These are phyloP conservation scores for Kodamaea leandrae DNA, from an alignment of 805 yeast species.

Conservation along the genomic window DNA sequence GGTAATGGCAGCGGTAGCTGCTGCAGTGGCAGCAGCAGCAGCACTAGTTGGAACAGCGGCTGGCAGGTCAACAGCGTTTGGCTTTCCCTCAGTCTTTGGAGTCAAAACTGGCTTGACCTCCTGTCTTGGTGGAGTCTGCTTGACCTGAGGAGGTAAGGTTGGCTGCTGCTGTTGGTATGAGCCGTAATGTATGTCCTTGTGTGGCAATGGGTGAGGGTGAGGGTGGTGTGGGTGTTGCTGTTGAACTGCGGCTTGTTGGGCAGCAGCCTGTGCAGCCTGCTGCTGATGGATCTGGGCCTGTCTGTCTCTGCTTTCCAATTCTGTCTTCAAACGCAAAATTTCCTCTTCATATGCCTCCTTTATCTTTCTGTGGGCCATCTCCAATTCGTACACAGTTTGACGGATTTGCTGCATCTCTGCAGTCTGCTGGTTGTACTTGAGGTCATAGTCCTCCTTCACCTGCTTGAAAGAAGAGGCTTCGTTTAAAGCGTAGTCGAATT, in stretches of 20 bases:
- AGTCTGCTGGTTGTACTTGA: conserved; percentile 86
- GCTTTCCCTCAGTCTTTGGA: conserved; percentile 17
- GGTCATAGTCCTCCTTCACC: conserved; percentile 90
- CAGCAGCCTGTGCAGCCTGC: conserved; percentile 35
- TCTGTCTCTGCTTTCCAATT: conserved; percentile 78
- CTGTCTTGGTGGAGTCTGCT: conserved; percentile 15
- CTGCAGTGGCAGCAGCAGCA: conserved; percentile 8
- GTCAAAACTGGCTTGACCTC: conserved; percentile 9
- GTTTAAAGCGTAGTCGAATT: conserved; percentile 77
- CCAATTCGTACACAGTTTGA: conserved; percentile 90
- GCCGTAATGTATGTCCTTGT: conserved; percentile 16
- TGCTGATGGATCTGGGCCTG: conserved; percentile 38
- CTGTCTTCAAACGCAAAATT: conserved; percentile 78
- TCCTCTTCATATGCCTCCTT: conserved; percentile 96
- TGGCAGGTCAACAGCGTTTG: conserved; percentile 14
- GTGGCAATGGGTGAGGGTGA: conserved; percentile 13
- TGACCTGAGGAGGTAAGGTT: conserved; percentile 17
- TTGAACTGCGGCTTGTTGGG: conserved; percentile 25
- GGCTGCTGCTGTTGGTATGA: conserved; percentile 14
- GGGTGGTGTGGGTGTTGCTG: conserved; percentile 17
- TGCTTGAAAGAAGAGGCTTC: conserved; percentile 84
- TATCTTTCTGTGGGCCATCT: conserved; percentile 89
- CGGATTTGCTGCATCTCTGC: conserved; percentile 92
- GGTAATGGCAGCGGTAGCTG: conserved; percentile 24
- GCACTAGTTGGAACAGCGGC: conserved; percentile 16